Evolutionary conservation across 768 basidiomycete species (phyloP), one percentile per base, ranked within the genome.

Genomic region (Suillus decipiens): DNA sequence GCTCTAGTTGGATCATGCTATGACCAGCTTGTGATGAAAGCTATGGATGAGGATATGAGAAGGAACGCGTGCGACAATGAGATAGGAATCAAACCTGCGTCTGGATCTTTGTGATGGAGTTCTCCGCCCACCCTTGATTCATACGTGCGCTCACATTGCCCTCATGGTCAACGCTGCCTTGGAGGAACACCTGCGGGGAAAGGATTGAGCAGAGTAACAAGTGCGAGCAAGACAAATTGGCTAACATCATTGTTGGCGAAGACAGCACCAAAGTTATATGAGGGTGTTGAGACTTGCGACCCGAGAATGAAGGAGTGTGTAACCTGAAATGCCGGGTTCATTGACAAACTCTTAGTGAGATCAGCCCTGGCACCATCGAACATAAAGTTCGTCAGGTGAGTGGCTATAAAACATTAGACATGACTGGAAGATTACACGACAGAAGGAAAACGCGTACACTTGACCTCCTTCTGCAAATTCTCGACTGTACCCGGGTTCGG

Each of bases 351-450:
- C 80, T 99, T 99, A 55, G 93, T 90, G 69, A 99, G 82, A 81
- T 99, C 97, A 37, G 96, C 97, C 69, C 96, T 85, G 33, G 92
- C 97, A 67, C 97, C 97, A 81, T 99, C 97, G 76, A 99, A 99
- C 72, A 95, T 87, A 80, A 90, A 96, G 81, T 96, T 97, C 51
- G 89, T 91, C 57, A 98, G 78, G 71, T 94, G 94, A 14, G 95
- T 96, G 60, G 86, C 96, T 98, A 76, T 2, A 37, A 56, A 48
- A 60, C 31, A 57, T 61, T 28, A 50, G 36, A 11, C 17, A 39
- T 24, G 60, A 57, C 33, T 55, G 33, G 33, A 54, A 24, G 43
- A 54, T 15, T 31, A 41, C 55, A 64, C 63, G 59, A 68, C 45
- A 43, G 22, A 59, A 42, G 58, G 5, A 42, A 61, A 47, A 36